Evolutionary conservation across 2,329 filamentous ascomycete genomes (phyloP), one percentile per base, ranked within the genome.

Genomic region (Verticillium isaacii): DNA sequence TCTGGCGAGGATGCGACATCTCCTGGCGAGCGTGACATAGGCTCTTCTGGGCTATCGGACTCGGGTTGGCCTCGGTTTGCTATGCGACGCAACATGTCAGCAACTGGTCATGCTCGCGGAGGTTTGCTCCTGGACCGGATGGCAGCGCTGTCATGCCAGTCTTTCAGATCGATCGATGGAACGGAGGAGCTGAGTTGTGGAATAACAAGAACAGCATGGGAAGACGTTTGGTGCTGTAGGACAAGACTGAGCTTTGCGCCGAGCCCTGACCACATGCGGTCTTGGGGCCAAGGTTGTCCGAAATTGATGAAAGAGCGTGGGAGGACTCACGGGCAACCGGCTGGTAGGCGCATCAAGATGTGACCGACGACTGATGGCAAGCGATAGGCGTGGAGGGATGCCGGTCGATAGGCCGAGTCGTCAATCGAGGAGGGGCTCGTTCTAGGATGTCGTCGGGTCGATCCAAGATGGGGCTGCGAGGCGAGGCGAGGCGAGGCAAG

Each of bases 11-110:
- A 78, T 66, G 77, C 71, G 69, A 80, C 82, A 78, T 88, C 85
- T 78, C 83, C 83, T 67, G 81, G 76, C 69, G 81, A 80, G 64
- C 84, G 83, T 76, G 85, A 82, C 86, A 89, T 89, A 78, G 80
- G 79, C 73, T 78, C 77, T 73, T 78, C 67, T 60, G 63, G 58
- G 23, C 19, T 58, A n/a, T 50, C 25, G 60, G 61, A 55, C 56
- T 61, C 60, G 32, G 39, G 45, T 15, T 58, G 58, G 52, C 39
- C 57, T 45, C 52, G 60, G 25, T 39, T 36, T 32, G 60, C 64
- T 65, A 64, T 57, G 62, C 60, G 62, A 57, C 64, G 60, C 37
- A 63, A 58, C 60, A 64, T 64, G 62, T 65, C 62, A 64, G 64
- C 62, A 41, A 17, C 45, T 12, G 45, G 23, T 25, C 19, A 9